phyloP scores from a whole-genome alignment of 192 early-diverging fungal species.

The Pilaira anomala region DNA sequence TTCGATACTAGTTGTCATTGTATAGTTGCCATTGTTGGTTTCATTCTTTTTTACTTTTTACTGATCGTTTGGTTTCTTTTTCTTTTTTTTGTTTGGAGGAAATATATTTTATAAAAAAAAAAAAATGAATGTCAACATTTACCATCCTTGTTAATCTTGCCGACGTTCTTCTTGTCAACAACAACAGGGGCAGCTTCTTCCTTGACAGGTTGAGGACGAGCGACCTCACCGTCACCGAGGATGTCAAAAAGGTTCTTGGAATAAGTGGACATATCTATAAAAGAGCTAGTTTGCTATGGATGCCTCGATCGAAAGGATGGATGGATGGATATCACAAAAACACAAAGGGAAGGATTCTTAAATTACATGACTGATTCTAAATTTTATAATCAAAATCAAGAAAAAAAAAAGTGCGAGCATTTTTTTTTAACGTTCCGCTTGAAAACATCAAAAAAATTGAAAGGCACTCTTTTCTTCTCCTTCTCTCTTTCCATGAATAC shows the following conservation, averaged over 20 bases:
- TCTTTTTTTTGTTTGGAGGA: background rate
- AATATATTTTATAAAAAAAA: too few species aligned
- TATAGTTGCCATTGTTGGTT: background rate
- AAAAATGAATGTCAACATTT: conserved; percentile 3
- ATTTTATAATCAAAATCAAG: too few species aligned
- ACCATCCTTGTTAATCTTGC: conserved; percentile 33
- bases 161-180: conserved; percentile 38
- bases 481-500: too few species aligned
- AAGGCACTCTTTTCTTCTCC: too few species aligned
- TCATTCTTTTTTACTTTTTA: background rate
- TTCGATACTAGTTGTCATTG: too few species aligned
- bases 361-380: background rate
- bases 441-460: too few species aligned
- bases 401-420: too few species aligned
- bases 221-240: conserved; percentile 58
- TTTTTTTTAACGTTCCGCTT: too few species aligned
- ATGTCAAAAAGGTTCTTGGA: conserved; percentile 70
- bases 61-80: background rate
- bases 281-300: conserved; percentile 26
- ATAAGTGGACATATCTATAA: conserved; percentile 48
- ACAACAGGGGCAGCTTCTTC: conserved; percentile 29
- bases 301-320: conserved; percentile 31
- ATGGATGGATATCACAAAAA: conserved; percentile 31
- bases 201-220: conserved; percentile 38
- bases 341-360: conserved; percentile 17